Conservation (phyloP, 1,284 basidiomycete genomes). For the Puccinia triticina region DNA sequence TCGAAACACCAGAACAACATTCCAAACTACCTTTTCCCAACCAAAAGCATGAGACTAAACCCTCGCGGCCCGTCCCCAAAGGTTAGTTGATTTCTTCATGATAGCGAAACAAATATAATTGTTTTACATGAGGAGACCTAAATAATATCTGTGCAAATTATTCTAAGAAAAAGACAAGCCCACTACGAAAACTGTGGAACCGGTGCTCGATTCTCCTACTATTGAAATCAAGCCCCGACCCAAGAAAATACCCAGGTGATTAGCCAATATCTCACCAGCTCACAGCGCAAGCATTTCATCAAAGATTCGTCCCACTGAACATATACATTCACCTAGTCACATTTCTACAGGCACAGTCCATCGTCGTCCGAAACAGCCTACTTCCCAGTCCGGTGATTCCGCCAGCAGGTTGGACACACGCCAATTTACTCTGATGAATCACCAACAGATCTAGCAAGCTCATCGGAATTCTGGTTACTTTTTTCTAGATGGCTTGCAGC, state of each 20-base stretch:
- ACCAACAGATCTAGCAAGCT: neutral
- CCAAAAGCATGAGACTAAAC: neutral
- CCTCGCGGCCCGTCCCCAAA: neutral
- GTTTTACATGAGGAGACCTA: too few relatives aligned
- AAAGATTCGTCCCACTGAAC: neutral
- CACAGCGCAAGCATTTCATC: neutral
- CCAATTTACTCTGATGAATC: too few relatives aligned
- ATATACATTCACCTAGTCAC: too few relatives aligned
- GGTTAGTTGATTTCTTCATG: neutral
- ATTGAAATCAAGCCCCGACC: neutral
- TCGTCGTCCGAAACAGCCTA: neutral
- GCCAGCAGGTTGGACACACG: neutral
- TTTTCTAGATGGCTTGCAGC: conserved; percentile 25
- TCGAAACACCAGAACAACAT: neutral
- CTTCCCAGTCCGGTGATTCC: neutral
- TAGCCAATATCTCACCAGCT: too few relatives aligned
- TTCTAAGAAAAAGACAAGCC: too few relatives aligned
- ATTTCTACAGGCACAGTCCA: too few relatives aligned
- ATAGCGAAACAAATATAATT: neutral
- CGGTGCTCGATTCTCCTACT: neutral
- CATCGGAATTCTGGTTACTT: neutral
- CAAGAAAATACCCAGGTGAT: neutral
- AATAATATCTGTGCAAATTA: too few relatives aligned
- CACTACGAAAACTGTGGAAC: too few relatives aligned
- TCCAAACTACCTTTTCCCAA: neutral